phyloP scores from a whole-genome alignment of 2,329 filamentous ascomycete species.

The Fusarium albidum region DNA sequence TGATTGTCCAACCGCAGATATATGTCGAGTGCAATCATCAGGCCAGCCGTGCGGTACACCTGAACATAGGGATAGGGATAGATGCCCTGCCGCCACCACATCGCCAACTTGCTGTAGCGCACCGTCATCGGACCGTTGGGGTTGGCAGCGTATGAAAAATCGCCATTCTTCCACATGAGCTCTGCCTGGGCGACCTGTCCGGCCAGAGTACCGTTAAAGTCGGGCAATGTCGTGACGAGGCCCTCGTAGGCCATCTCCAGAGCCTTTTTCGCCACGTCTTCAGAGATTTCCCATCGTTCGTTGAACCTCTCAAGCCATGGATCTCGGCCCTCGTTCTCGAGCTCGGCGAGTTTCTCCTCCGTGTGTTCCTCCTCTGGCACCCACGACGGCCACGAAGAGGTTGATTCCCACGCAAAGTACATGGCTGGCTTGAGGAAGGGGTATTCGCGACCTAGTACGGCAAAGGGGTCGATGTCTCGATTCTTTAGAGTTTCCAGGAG shows the following conservation, averaged over 20 bases:
- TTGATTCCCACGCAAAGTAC: slow-evolving; percentile 11
- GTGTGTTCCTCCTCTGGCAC: slow-evolving; percentile 3
- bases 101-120: slow-evolving; percentile 14
- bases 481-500: slow-evolving; percentile 5
- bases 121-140: slow-evolving; percentile 16
- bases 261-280: slow-evolving; percentile 13
- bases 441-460: neutral
- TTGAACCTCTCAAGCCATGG: slow-evolving; percentile 17
- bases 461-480: neutral
- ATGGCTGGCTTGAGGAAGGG: slow-evolving; percentile 7
- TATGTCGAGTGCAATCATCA: slow-evolving; percentile 19
- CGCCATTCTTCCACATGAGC: neutral
- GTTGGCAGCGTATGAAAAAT: slow-evolving; percentile 7
- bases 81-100: slow-evolving; percentile 30
- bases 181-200: slow-evolving; percentile 8
- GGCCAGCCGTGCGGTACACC: slow-evolving; percentile 20
- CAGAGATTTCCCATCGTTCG: slow-evolving; percentile 6
- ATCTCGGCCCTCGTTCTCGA: neutral
- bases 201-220: slow-evolving; percentile 8
- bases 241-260: slow-evolving; percentile 19
- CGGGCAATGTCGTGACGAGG: neutral
- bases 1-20: neutral
- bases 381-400: slow-evolving; percentile 2
- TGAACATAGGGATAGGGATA: slow-evolving; percentile 22
- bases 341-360: neutral